Evolutionary conservation across 2,329 filamentous ascomycete genomes (phyloP).

Genomic region (Verticillium tricorpus): DNA sequence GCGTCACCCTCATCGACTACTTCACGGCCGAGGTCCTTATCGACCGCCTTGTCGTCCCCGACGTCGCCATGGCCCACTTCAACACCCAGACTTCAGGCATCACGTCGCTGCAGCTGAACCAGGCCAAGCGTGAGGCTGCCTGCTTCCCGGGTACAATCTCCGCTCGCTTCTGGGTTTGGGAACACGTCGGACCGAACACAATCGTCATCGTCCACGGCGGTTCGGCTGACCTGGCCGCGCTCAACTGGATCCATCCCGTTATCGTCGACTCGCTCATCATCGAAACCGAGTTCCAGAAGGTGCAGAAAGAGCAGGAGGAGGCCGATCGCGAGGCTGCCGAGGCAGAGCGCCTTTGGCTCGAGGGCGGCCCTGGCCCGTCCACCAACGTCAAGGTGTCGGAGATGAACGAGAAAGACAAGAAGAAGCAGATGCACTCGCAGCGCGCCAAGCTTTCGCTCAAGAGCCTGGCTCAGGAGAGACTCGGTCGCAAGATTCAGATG

Average conservation of each 20-base stretch:
- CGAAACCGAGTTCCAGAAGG: constrained; percentile 17
- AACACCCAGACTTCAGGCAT: constrained; percentile 49
- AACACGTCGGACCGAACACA: constrained; percentile 39
- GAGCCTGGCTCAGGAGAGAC: constrained; percentile 26
- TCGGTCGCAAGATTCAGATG: constrained; percentile 34
- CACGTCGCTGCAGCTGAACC: constrained; percentile 29
- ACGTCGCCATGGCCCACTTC: constrained; percentile 39
- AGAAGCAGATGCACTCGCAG: constrained; percentile 4
- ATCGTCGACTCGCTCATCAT: constrained; percentile 41
- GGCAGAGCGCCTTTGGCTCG: neutral
- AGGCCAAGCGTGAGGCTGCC: constrained; percentile 21
- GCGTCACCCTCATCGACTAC: constrained; percentile 46
- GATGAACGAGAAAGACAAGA: neutral
- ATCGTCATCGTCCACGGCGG: constrained; percentile 43
- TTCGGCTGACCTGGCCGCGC: constrained; percentile 33
- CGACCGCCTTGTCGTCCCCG: constrained; percentile 45
- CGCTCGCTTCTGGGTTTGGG: constrained; percentile 37
- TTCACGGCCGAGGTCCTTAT: constrained; percentile 43
- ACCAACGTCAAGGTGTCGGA: neutral
- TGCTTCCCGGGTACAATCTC: constrained; percentile 36
- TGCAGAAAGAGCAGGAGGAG: constrained; percentile 10
- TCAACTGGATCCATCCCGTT: constrained; percentile 42
- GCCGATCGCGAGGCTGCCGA: constrained; percentile 9
- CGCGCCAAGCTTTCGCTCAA: constrained; percentile 32
- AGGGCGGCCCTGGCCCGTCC: neutral